These are phyloP conservation scores for Ottelia alismoides DNA, from an alignment of 106 monocot species.

Conservation along the genomic window DNA sequence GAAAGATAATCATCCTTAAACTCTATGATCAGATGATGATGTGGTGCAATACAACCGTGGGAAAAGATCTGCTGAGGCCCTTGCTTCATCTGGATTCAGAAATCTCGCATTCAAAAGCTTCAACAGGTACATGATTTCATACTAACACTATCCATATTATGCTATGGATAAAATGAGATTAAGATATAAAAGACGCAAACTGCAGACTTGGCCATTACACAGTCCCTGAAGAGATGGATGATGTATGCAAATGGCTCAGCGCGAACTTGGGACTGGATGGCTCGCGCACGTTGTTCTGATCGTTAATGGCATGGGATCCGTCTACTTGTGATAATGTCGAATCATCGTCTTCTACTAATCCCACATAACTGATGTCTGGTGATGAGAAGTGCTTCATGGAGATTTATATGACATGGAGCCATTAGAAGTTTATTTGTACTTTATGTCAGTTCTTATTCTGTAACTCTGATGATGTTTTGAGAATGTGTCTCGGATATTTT, in stretches of 20 bases:
- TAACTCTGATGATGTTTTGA: too few relatives aligned
- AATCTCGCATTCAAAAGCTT: conserved; percentile 67
- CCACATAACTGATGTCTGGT: too few relatives aligned
- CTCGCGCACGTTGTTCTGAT: too few relatives aligned
- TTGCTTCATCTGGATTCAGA: conserved; percentile 52
- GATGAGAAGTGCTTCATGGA: too few relatives aligned
- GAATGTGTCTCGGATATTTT: too few relatives aligned
- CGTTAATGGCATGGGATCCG: too few relatives aligned
- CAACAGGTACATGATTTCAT: conserved; percentile 34
- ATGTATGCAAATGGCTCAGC: conserved; percentile 79
- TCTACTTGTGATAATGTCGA: too few relatives aligned
- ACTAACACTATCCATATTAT: neutral
- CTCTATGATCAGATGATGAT: conserved; percentile 62
- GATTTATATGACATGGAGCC: too few relatives aligned
- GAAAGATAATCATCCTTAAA: neutral
- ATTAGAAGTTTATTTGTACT: too few relatives aligned
- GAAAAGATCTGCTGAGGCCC: conserved; percentile 51
- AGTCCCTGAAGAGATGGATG: conserved; percentile 97
- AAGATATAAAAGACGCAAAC: neutral
- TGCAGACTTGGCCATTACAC: conserved; percentile 90
- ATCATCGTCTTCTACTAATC: too few relatives aligned
- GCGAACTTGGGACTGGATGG: conserved; percentile 54
- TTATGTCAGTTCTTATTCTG: too few relatives aligned
- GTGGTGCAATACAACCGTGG: conserved; percentile 77
- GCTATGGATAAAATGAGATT: neutral